Conservation (phyloP, 192 early-diverging fungal species). For the Phycomyces blakesleeanus region DNA sequence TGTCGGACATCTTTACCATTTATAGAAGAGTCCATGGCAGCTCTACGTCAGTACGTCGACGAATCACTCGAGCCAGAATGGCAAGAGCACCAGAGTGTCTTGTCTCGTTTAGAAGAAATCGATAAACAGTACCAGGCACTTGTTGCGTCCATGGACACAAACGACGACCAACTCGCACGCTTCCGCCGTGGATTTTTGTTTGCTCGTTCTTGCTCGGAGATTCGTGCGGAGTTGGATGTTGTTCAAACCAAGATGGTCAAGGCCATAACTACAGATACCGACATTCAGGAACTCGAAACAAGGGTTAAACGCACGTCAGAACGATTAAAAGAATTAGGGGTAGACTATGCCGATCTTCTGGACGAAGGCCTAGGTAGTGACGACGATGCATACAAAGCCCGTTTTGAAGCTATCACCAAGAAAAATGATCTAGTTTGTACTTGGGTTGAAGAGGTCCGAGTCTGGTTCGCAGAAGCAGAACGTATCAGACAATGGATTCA, state of each 20-base stretch:
- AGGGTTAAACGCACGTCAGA: slow-evolving; percentile 15
- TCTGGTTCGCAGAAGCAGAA: slow-evolving; percentile 40
- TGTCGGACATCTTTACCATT: neutral
- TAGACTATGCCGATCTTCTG: slow-evolving; percentile 19
- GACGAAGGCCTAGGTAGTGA: neutral
- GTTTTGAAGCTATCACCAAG: slow-evolving; percentile 18
- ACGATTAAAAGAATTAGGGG: slow-evolving; percentile 3
- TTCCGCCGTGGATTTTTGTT: slow-evolving; percentile 15
- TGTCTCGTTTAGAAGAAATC: neutral
- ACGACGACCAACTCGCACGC: neutral
- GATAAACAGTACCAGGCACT: neutral
- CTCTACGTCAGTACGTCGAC: neutral
- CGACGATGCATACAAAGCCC: slow-evolving; percentile 3
- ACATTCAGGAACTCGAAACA: slow-evolving; percentile 27
- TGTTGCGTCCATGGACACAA: neutral
- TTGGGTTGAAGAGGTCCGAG: slow-evolving; percentile 32
- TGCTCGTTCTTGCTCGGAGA: slow-evolving; percentile 9
- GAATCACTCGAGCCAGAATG: neutral
- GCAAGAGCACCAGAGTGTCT: slow-evolving; percentile 14
- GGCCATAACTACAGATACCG: slow-evolving; percentile 23
- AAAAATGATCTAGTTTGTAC: slow-evolving; percentile 28
- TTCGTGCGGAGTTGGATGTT: slow-evolving; percentile 16
- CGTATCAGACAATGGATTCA: slow-evolving; percentile 41
- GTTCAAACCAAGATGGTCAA: slow-evolving; percentile 33
- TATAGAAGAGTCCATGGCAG: neutral